Base-by-base conservation (phyloP, 345 rosid species). In the Boechera retrofracta region DNA sequence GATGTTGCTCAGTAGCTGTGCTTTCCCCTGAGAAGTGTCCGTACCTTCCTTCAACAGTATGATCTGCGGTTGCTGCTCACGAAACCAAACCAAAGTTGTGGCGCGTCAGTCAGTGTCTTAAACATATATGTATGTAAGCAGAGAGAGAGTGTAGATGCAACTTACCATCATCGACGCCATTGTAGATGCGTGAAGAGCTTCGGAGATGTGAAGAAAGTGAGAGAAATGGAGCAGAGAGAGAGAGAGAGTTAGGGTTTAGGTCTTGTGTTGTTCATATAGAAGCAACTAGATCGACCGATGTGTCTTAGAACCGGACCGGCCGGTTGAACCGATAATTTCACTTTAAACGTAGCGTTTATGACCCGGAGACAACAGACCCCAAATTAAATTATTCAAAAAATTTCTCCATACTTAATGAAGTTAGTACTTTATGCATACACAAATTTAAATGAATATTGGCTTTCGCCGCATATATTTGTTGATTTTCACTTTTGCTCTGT, bases 31-130 rank as follows among this genome's bases (percentile, higher is more conserved):
- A 29, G 99, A 96, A 58, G 97, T 87, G 75, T 96, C 99, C 0
- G 98, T 96, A 5, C 99, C 99, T 86, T 96, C 99, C 82, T 96
- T 96, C 75, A 96, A 72, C 49, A 96, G 90, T 69, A 96, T 93
- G 90, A 96, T 96, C 86, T 96, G 98, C 52, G 98, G 98, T 88
- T 93, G 99, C 99, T 95, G 91, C 80, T 79, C 81, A 15, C 68
- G 26, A 51, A 38, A 16, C 4, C 32, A 24, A 60, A 55, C 16
- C 41, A 48, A 56, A 59, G 51, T 35, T 24, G 56, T 31, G 31
- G 5, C n/a, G 5, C 8, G 36, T 69, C 51, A 31, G 67, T 67
- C 12, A 76, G 28, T 71, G 10, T 12, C 24, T 31, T 38, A 18
- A 16, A 41, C 38, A 70, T 24, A 64, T 0, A 44, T 44, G 48